Conservation (phyloP, 495 filamentous ascomycete genomes). For the Penicillium paxilli region DNA sequence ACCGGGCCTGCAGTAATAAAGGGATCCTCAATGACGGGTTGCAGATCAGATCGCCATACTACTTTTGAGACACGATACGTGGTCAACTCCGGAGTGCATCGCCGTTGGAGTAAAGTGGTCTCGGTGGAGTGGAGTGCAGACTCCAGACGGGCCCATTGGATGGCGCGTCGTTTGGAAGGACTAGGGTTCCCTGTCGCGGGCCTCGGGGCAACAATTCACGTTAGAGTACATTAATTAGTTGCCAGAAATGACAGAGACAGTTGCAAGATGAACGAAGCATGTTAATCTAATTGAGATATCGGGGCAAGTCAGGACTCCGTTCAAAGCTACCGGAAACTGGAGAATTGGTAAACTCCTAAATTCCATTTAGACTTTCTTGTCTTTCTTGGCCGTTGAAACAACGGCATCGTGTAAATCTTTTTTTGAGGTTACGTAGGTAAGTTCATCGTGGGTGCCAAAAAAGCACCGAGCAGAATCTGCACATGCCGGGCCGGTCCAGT, state of each 20-base stretch:
- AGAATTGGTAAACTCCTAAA: neutral
- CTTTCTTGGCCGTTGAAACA: neutral
- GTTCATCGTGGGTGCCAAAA: neutral
- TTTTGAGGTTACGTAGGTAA: too few species aligned
- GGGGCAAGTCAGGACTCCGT: neutral
- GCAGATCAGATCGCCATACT: conserved; percentile 44
- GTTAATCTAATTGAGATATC: neutral
- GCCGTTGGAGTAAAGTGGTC: conserved; percentile 18
- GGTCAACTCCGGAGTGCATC: conserved; percentile 27
- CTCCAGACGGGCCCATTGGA: conserved; percentile 8
- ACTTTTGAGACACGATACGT: conserved; percentile 34
- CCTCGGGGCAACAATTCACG: neutral
- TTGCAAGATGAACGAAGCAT: neutral
- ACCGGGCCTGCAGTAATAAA: conserved; percentile 17
- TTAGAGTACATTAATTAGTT: neutral
- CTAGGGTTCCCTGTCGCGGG: conserved; percentile 6
- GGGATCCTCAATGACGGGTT: conserved; percentile 33
- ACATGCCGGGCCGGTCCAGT: conserved; percentile 20
- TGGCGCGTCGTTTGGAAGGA: neutral
- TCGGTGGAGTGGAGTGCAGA: conserved; percentile 7
- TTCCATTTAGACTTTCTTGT: neutral
- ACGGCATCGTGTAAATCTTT: neutral
- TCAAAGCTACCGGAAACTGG: neutral
- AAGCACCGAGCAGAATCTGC: conserved; percentile 14
- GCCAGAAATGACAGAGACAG: neutral